phyloP scores from a whole-genome alignment of 2,329 filamentous ascomycete species.

The Nannizziopsis barbatae region DNA sequence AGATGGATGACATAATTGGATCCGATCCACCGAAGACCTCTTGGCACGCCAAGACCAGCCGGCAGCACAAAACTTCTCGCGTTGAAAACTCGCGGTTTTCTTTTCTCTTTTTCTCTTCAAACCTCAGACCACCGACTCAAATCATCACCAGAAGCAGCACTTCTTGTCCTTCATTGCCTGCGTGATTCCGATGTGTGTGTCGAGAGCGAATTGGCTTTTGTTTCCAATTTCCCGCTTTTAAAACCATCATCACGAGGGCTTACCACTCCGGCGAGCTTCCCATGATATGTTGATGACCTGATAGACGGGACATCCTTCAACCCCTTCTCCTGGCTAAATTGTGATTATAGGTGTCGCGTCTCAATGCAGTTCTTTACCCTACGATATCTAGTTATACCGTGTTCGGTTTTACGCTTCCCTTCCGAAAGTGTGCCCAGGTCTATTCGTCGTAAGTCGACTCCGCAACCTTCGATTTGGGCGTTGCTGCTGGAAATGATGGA shows the following conservation, averaged over 20 bases:
- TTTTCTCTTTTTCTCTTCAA: slow-evolving; percentile 32
- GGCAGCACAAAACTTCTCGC: too few relatives aligned
- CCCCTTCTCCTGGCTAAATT: not conserved
- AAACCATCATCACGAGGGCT: slow-evolving; percentile 68
- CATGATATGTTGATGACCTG: slow-evolving; percentile 40
- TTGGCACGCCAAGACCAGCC: too few relatives aligned
- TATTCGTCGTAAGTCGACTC: not conserved
- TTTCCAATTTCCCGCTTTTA: slow-evolving; percentile 49
- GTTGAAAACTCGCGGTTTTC: slow-evolving; percentile 17
- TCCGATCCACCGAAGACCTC: too few relatives aligned
- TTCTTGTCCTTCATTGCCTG: slow-evolving; percentile 44
- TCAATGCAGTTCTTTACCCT: too few relatives aligned
- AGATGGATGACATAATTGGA: too few relatives aligned
- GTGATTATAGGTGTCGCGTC: not conserved
- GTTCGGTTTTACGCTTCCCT: not conserved
- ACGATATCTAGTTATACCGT: too few relatives aligned
- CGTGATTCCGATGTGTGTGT: slow-evolving; percentile 61
- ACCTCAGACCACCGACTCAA: slow-evolving; percentile 61
- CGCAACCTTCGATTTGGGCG: not conserved
- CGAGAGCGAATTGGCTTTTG: slow-evolving; percentile 47
- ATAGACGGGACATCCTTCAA: slow-evolving; percentile 31
- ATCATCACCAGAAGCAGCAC: slow-evolving; percentile 50
- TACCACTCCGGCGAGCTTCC: slow-evolving; percentile 20
- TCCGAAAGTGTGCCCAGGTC: not conserved
- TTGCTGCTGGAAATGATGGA: slow-evolving; percentile 27